phyloP scores from a whole-genome alignment of 176 grass and related monocot species.

The Musa schizocarpa region DNA sequence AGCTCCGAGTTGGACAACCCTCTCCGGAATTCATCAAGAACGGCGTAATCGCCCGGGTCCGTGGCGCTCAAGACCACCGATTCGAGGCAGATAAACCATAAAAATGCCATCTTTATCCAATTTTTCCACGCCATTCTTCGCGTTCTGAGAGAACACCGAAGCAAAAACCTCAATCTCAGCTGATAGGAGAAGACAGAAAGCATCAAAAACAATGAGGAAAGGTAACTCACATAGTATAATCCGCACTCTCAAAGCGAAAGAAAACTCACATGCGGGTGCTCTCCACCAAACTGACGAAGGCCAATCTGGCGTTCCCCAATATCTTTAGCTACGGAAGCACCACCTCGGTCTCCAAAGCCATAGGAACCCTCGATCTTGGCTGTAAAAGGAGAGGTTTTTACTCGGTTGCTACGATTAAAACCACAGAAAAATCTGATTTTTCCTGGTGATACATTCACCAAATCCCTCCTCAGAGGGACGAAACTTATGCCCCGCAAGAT shows the following conservation, averaged over 20 bases:
- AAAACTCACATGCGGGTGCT: too few species aligned
- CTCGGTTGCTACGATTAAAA: too few species aligned
- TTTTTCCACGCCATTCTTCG: not conserved
- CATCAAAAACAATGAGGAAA: not conserved
- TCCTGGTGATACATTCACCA: too few species aligned
- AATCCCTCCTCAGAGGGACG: too few species aligned
- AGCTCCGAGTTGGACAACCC: slow-evolving; percentile 37
- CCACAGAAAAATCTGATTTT: too few species aligned
- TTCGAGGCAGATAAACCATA: not conserved
- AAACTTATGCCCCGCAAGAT: too few species aligned
- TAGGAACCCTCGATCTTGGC: not conserved
- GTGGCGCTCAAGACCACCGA: not conserved
- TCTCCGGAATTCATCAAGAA: slow-evolving; percentile 37
- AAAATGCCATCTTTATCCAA: not conserved
- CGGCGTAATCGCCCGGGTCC: slow-evolving; percentile 38
- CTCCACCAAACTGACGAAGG: not conserved
- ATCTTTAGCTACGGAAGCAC: not conserved
- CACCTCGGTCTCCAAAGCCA: not conserved
- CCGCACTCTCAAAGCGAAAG: too few species aligned
- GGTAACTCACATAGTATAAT: too few species aligned
- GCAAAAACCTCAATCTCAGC: not conserved
- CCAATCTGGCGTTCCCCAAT: not conserved
- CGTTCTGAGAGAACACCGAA: not conserved
- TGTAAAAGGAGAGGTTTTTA: too few species aligned
- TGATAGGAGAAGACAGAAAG: not conserved